phyloP scores from a whole-genome alignment of 345 rosid genomes.

The Microthlaspi erraticum region DNA sequence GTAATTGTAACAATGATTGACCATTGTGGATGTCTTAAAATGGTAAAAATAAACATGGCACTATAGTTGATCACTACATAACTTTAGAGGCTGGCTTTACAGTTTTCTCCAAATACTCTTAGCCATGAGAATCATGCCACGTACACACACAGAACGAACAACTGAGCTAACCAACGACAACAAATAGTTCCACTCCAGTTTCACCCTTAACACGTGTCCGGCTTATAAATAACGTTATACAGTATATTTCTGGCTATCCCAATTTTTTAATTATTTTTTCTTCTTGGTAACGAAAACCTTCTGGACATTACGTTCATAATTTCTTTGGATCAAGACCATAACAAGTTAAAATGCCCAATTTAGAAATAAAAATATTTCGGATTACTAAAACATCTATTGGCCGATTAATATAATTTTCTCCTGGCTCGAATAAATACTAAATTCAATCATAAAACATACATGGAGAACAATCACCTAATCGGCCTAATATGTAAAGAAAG shows the following conservation, averaged over 20 bases:
- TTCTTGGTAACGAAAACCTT: too few species aligned
- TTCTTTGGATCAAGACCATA: too few species aligned
- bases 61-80: too few species aligned
- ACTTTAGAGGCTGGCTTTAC: background rate
- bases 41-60: too few species aligned
- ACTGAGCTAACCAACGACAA: constrained; percentile 27
- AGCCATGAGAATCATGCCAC: constrained; percentile 32
- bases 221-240: too few species aligned
- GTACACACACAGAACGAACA: constrained; percentile 17
- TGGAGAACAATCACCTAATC: constrained; percentile 38
- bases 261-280: too few species aligned
- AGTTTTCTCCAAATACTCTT: background rate
- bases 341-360: too few species aligned
- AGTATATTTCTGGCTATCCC: background rate
- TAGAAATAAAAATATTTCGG: background rate
- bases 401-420: background rate
- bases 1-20: too few species aligned
- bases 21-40: too few species aligned
- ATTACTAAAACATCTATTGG: background rate
- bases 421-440: background rate
- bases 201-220: background rate
- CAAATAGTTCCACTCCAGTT: constrained; percentile 1
- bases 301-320: too few species aligned
- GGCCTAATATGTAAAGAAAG: constrained; percentile 30
- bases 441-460: background rate